phyloP scores from a whole-genome alignment of 306 rosid genomes.

The Cucurbita maxima region DNA sequence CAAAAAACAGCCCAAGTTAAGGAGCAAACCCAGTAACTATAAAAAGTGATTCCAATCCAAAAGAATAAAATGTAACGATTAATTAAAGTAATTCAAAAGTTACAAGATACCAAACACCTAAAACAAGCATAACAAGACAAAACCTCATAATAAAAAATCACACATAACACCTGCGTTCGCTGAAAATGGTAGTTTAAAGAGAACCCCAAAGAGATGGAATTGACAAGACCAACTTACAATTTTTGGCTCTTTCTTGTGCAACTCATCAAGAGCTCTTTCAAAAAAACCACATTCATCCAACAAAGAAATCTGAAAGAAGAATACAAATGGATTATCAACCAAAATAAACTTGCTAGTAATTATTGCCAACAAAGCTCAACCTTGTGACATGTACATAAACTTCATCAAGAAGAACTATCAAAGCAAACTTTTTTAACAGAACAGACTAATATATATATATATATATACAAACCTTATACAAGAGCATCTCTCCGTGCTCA shows the following conservation, averaged over 20 bases:
- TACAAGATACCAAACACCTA: not conserved
- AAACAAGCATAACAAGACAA: not conserved
- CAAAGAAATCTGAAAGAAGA: conserved; percentile 51
- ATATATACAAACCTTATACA: conserved; percentile 52
- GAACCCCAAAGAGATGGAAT: conserved; percentile 8
- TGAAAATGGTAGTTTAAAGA: not conserved
- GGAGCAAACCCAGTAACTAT: not conserved
- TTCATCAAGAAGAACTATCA: not conserved
- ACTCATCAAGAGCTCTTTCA: conserved; percentile 79
- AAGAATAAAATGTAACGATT: too few species aligned
- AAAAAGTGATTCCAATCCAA: not conserved
- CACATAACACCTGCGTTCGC: not conserved
- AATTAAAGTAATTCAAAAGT: not conserved
- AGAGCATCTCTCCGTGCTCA: conserved; percentile 97
- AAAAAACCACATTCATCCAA: conserved; percentile 61
- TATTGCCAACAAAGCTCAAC: not conserved
- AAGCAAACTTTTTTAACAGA: not conserved
- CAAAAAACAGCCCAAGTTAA: not conserved
- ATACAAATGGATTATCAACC: not conserved
- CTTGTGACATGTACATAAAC: not conserved
- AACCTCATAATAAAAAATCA: not conserved
- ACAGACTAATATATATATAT: not conserved
- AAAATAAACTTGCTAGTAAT: not conserved
- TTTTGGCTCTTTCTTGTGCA: conserved; percentile 62
- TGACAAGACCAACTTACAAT: conserved; percentile 41